Conservation (phyloP, 441 rosid species). For the Populus tomentosa region DNA sequence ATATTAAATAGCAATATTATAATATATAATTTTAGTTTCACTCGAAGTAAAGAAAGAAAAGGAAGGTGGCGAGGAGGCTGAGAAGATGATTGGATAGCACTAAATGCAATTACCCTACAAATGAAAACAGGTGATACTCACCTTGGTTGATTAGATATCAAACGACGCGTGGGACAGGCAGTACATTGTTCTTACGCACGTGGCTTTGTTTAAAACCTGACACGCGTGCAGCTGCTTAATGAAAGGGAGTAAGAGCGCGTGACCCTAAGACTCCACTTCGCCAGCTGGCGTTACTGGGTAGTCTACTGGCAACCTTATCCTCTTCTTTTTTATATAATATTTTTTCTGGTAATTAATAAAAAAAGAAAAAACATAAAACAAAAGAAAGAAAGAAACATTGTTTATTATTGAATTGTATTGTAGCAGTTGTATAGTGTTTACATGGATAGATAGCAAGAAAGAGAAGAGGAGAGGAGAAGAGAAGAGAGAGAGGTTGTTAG, state of each 20-base stretch:
- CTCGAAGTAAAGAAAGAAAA: background rate
- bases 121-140: background rate
- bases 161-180: background rate
- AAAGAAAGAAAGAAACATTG: background rate
- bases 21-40: background rate
- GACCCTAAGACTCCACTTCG: constrained; percentile 21
- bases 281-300: constrained; percentile 63
- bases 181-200: background rate
- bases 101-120: background rate
- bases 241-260: constrained; percentile 36
- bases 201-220: background rate
- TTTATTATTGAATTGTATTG: no score
- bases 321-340: constrained; percentile 23
- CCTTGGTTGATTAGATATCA: background rate
- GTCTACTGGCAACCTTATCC: constrained; percentile 72
- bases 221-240: constrained; percentile 18
- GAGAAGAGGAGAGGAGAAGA: background rate
- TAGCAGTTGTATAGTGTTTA: background rate
- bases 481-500: constrained; percentile 10
- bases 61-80: background rate
- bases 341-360: background rate
- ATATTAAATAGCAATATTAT: no score
- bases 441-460: background rate
- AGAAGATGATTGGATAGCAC: background rate
- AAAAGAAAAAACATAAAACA: background rate